Percentiles rank a stretch among this genome's conserved stretches.
Evolutionary conservation across 306 rosid genomes (phyloP).

Genomic region (Inga laurina): DNA sequence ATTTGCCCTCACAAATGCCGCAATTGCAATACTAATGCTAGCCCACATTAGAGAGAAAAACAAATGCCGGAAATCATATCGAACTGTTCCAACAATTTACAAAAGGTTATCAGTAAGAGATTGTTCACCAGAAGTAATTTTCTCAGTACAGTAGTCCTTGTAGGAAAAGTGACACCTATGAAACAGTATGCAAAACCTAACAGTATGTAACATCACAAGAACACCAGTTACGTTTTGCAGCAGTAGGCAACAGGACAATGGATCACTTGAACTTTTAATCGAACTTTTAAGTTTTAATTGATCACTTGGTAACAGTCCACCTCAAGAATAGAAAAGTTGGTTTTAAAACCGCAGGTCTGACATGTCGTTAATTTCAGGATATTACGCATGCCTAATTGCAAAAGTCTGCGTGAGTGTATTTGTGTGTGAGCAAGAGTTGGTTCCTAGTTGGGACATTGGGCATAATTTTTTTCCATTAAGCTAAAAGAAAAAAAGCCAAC

Average conservation of each 20-base stretch:
- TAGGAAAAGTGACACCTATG: no score
- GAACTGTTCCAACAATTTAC: conserved; percentile 46
- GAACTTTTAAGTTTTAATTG: no score
- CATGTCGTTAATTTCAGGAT: background rate
- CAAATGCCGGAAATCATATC: conserved; percentile 67
- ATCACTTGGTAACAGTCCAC: background rate
- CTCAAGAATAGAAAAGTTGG: background rate
- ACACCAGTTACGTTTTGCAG: no score
- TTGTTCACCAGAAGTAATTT: no score
- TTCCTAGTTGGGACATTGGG: background rate
- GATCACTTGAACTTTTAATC: no score
- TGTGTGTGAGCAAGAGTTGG: background rate
- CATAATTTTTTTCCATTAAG: background rate
- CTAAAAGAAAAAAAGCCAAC: conserved; percentile 24
- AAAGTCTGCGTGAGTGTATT: background rate
- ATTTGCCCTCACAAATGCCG: conserved; percentile 75
- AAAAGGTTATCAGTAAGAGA: background rate
- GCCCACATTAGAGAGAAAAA: conserved; percentile 80
- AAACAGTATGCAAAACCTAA: no score
- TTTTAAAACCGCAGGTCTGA: conserved; percentile 5
- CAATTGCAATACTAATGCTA: conserved; percentile 66
- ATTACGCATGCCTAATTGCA: background rate
- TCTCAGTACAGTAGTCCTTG: no score
- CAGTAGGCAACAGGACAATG: no score
- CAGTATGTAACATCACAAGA: no score